Conservation (phyloP, 352 stramenopile species). For the Globisporangium emineosum region DNA sequence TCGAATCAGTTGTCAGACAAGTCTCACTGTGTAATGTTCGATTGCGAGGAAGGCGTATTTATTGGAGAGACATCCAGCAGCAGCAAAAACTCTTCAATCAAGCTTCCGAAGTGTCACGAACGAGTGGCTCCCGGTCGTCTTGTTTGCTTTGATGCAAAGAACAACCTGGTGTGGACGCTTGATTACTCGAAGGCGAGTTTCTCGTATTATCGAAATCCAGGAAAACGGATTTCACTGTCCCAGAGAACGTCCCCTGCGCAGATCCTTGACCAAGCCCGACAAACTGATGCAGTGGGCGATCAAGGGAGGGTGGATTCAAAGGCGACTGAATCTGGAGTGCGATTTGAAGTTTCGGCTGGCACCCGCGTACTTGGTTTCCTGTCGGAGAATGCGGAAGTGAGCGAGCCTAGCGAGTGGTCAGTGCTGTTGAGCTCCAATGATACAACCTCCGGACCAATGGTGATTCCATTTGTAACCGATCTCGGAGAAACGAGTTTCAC, state of each 20-base stretch:
- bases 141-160: slow-evolving; percentile 51
- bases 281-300: not conserved
- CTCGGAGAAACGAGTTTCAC: slow-evolving; percentile 30
- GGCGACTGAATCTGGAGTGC: not conserved
- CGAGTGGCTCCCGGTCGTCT: slow-evolving; percentile 19
- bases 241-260: slow-evolving; percentile 19
- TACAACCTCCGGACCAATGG: not conserved
- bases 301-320: not conserved
- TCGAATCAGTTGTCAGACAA: slow-evolving; percentile 10
- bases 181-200: slow-evolving; percentile 30
- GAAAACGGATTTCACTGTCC: slow-evolving; percentile 36
- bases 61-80: not conserved
- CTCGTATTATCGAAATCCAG: slow-evolving; percentile 38
- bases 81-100: not conserved
- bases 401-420: slow-evolving; percentile 16
- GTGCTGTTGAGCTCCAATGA: not conserved
- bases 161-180: slow-evolving; percentile 45
- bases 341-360: slow-evolving; percentile 15
- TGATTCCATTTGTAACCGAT: slow-evolving; percentile 48
- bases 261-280: slow-evolving; percentile 4
- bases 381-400: slow-evolving; percentile 39
- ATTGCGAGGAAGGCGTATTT: slow-evolving; percentile 34
- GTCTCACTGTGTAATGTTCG: slow-evolving; percentile 46
- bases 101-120: slow-evolving; percentile 26
- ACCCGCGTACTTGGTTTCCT: slow-evolving; percentile 36